Evolutionary conservation across 148 eudicot species (phyloP), one percentile per base, ranked within the genome.

Genomic region (Camellia lanceoleosa): DNA sequence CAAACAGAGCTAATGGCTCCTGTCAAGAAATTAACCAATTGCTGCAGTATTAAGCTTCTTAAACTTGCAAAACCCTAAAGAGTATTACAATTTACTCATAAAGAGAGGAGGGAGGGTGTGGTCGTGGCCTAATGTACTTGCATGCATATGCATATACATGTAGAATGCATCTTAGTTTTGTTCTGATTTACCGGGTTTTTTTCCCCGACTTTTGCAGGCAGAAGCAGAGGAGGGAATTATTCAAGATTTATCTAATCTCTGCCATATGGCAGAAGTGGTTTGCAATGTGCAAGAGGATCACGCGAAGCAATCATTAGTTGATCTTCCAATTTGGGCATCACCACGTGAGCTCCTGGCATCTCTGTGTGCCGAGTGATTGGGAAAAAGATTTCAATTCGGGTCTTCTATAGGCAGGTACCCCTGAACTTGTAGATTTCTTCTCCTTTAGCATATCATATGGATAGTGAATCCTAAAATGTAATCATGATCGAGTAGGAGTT

Each of bases 151-250:
- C 51, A 47, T 7, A 47, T 47, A 47, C 51, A 47, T 47, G 51
- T 47, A 47, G 51, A 23, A 23, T 23, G 51, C 51, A 47, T 47
- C 7, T 47, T 56, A n/a, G 12, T n/a, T 74, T 63, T 38, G 30
- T 42, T 14, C 16, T 62, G 5, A 73, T 62, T 42, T 64, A 64
- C 20, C 19, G 54, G 23, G 54, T 62, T 23, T 23, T 23, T 23
- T 23, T 23, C 30, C 46, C 14, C 9, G 11, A 30, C 15, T 59
- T 41, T 78, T 20, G 73, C 82, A 91, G 97, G 94, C 84, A 54
- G 90, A 91, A 86, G 87, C 85, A 42, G 91, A 92, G 72, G 94
- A 88, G 83, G 87, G 87, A 30, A 79, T 87, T 23, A 86, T 92
- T 66, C 76, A 66, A 23, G 81, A 85, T 18, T 75, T 86, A 66